phyloP scores from a whole-genome alignment of 129 eudicot genomes.

The Flaveria linearis region DNA sequence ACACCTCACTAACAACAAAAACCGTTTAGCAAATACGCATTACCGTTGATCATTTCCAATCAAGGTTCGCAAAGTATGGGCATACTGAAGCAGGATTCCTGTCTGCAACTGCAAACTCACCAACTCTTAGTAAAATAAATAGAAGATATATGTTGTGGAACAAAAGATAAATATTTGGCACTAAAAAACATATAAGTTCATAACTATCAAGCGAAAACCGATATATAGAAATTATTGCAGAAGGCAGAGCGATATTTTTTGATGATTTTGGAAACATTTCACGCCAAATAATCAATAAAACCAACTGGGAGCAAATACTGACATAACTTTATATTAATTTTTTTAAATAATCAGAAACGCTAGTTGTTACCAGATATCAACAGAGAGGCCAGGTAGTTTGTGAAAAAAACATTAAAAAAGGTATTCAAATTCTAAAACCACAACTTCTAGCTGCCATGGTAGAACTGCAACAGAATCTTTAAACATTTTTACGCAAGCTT shows the following conservation, averaged over 20 bases:
- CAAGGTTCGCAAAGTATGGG: constrained; percentile 24
- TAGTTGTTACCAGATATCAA: not conserved
- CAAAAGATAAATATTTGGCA: not conserved
- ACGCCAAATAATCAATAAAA: not conserved
- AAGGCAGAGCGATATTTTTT: not conserved
- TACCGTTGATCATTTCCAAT: constrained; percentile 52
- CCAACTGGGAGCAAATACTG: not conserved
- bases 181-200: not conserved
- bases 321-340: not conserved
- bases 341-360: not conserved
- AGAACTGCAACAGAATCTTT: not conserved
- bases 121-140: not conserved
- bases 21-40: not conserved
- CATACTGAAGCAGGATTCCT: constrained; percentile 52
- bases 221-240: not conserved
- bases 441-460: not conserved
- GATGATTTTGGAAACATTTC: not conserved
- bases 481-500: not conserved
- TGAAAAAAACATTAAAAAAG: no score
- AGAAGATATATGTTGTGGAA: not conserved
- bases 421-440: not conserved
- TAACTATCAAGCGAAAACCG: not conserved
- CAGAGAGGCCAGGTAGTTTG: not conserved
- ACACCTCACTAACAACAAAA: not conserved
- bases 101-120: constrained; percentile 43